Conservation (phyloP, 495 filamentous ascomycete species). For the Lasiosphaeria hispida region DNA sequence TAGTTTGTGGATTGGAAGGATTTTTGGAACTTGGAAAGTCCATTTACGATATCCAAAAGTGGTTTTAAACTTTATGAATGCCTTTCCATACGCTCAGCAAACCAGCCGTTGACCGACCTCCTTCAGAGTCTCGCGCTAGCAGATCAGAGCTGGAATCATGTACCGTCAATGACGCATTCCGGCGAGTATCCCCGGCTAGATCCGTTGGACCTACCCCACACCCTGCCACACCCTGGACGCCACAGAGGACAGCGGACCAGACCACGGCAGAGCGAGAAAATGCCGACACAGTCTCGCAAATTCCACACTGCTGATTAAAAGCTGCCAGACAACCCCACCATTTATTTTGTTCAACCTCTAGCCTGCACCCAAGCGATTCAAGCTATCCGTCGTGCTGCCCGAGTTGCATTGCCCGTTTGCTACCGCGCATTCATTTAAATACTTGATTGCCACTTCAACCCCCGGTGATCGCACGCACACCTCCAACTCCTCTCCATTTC, state of each 20-base stretch:
- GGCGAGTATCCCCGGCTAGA: conserved; percentile 16
- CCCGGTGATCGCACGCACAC: neutral
- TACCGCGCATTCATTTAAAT: neutral
- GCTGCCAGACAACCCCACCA: conserved; percentile 21
- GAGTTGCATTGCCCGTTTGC: neutral
- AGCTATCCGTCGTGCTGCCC: too few relatives aligned
- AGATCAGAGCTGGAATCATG: too few relatives aligned
- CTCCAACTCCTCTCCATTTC: too few relatives aligned
- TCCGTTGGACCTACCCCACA: neutral
- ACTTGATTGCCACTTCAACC: neutral
- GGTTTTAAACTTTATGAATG: too few relatives aligned
- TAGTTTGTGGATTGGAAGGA: too few relatives aligned
- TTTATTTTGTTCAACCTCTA: conserved; percentile 8
- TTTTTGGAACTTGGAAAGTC: too few relatives aligned
- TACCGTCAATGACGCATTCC: conserved; percentile 11
- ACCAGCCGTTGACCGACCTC: neutral
- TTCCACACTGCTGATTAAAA: conserved; percentile 23
- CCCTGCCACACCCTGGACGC: neutral
- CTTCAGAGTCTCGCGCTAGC: too few relatives aligned
- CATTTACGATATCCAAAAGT: too few relatives aligned
- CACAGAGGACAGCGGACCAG: neutral
- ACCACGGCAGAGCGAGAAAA: neutral
- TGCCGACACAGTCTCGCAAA: conserved; percentile 11
- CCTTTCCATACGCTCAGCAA: too few relatives aligned
- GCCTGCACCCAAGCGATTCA: neutral